phyloP scores from a whole-genome alignment of 1,139 yeast species.

The Suhomyces chickasaworum region DNA sequence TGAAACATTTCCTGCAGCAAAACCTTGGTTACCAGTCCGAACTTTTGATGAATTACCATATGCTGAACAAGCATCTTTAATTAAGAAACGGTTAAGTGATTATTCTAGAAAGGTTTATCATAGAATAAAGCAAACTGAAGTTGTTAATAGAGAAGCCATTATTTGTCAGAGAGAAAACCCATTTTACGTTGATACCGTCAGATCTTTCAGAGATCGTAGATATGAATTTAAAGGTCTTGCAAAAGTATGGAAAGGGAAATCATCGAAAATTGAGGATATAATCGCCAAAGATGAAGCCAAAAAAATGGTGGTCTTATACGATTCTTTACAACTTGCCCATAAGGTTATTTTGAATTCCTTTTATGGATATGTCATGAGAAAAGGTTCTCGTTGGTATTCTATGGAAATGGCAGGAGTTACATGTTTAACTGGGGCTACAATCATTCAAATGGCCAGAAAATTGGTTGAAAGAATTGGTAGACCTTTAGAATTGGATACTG shows the following conservation, averaged over 20 bases:
- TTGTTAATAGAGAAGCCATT: constrained; percentile 87
- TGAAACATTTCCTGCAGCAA: constrained; percentile 72
- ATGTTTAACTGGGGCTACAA: constrained; percentile 95
- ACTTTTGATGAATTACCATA: constrained; percentile 75
- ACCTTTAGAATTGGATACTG: constrained; percentile 95
- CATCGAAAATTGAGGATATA: constrained; percentile 57
- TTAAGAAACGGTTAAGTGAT: constrained; percentile 80
- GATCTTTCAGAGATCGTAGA: constrained; percentile 93
- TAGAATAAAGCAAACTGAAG: constrained; percentile 77
- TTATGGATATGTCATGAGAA: constrained; percentile 98
- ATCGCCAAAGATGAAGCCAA: constrained; percentile 78
- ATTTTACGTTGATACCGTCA: constrained; percentile 90
- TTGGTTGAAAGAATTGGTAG: constrained; percentile 94
- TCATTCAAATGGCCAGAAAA: constrained; percentile 94
- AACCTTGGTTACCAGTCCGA: constrained; percentile 56
- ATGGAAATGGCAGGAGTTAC: constrained; percentile 99
- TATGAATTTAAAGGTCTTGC: constrained; percentile 94
- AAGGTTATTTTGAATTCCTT: constrained; percentile 95
- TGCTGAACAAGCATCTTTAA: constrained; percentile 72
- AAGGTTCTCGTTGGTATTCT: constrained; percentile 98
- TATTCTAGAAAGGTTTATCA: constrained; percentile 86
- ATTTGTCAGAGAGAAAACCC: constrained; percentile 98
- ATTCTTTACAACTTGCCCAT: constrained; percentile 94
- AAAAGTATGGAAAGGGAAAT: constrained; percentile 90
- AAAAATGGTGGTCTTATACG: constrained; percentile 92